phyloP scores from a whole-genome alignment of 164 flowering plant species.

The Dillenia suffruticosa region DNA sequence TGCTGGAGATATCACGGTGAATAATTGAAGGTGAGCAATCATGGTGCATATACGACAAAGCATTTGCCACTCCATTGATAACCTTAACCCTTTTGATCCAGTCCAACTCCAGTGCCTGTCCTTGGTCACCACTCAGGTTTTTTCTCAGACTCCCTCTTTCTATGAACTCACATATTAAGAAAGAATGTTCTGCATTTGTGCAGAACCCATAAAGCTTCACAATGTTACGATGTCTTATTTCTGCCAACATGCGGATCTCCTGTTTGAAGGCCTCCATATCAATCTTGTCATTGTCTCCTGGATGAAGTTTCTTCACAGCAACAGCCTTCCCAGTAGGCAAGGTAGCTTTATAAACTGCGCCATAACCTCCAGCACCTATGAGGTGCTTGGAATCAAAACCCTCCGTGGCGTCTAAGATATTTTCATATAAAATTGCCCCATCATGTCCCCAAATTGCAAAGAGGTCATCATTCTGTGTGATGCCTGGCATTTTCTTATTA shows the following conservation, averaged over 20 bases:
- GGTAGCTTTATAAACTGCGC: too few species aligned
- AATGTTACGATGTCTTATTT: too few species aligned
- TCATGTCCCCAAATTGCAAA: neutral
- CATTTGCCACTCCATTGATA: neutral
- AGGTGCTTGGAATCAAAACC: neutral
- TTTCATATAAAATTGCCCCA: neutral
- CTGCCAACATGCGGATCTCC: too few species aligned
- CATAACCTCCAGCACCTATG: too few species aligned
- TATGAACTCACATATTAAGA: too few species aligned
- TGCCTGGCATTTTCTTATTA: too few species aligned
- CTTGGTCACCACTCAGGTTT: neutral
- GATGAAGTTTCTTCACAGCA: neutral
- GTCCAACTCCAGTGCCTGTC: neutral
- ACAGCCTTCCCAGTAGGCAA: too few species aligned
- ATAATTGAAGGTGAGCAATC: slow-evolving; percentile 5
- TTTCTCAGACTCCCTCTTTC: neutral
- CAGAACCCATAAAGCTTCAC: too few species aligned
- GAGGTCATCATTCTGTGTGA: too few species aligned
- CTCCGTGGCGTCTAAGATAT: neutral
- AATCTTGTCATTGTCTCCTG: too few species aligned
- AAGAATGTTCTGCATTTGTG: too few species aligned
- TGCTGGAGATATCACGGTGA: slow-evolving; percentile 5
- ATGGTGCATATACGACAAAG: slow-evolving; percentile 9
- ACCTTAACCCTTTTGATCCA: slow-evolving; percentile 4
- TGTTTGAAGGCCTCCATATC: too few species aligned